Percentiles rank a stretch among this genome's conserved stretches.
These are phyloP conservation scores for Alisma plantagoaquatica DNA, from an alignment of 106 monocot species.

Conservation along the genomic window DNA sequence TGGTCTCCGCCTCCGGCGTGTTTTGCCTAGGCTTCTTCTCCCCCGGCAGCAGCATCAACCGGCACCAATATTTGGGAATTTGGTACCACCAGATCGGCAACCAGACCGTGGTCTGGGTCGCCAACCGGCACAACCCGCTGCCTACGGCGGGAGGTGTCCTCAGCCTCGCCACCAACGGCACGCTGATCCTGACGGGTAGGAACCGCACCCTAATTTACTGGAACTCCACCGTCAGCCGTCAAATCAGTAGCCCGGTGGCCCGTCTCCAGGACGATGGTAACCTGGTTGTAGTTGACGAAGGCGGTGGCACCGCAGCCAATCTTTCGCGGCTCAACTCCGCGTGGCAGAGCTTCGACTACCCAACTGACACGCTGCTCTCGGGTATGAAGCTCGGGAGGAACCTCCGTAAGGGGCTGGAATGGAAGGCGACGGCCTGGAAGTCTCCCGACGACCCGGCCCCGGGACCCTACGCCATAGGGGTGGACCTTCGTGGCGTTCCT, in stretches of 20 bases:
- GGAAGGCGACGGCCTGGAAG: slow-evolving; percentile 25
- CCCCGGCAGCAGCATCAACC: neutral
- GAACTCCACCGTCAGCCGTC: neutral
- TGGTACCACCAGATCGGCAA: neutral
- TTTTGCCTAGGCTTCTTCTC: slow-evolving; percentile 36
- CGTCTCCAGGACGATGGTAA: slow-evolving; percentile 41
- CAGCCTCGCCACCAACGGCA: neutral
- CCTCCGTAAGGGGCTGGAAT: slow-evolving; percentile 11
- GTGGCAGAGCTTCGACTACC: slow-evolving; percentile 63
- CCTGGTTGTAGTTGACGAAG: neutral
- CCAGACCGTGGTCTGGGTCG: slow-evolving; percentile 27
- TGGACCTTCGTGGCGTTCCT: slow-evolving; percentile 12
- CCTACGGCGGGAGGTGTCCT: slow-evolving; percentile 7
- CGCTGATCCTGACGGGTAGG: slow-evolving; percentile 3
- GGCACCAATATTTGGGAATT: slow-evolving; percentile 13
- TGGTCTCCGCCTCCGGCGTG: too few relatives aligned
- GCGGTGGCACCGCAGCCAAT: neutral
- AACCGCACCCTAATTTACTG: neutral
- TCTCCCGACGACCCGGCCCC: slow-evolving; percentile 20
- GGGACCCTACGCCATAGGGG: slow-evolving; percentile 6
- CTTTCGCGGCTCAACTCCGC: too few relatives aligned
- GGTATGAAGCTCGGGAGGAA: slow-evolving; percentile 43
- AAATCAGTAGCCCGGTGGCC: neutral
- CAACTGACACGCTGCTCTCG: slow-evolving; percentile 42
- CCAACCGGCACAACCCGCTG: slow-evolving; percentile 28